Conservation (phyloP, 768 basidiomycete genomes). For the Hygrophoropsis aurantiaca region DNA sequence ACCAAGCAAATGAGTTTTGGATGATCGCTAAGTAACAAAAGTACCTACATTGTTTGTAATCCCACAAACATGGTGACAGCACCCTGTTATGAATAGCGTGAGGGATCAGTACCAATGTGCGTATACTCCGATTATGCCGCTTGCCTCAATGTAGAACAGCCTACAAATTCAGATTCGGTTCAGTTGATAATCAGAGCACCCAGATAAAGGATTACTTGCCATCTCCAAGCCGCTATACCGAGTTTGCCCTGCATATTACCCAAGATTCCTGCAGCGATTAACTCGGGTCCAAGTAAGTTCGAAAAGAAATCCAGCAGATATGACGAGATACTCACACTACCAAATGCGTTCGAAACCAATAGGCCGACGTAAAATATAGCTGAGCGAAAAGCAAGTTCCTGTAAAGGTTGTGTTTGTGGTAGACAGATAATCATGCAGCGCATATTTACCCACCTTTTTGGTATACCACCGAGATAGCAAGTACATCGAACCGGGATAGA, state of each 20-base stretch:
- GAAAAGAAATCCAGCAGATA: neutral
- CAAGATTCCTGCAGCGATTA: conserved; percentile 77
- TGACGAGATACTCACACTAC: conserved; percentile 43
- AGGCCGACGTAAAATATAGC: conserved; percentile 61
- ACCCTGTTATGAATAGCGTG: conserved; percentile 40
- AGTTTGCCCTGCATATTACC: conserved; percentile 64
- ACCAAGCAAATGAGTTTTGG: neutral
- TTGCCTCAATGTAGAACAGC: conserved; percentile 72
- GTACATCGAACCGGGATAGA: conserved; percentile 58
- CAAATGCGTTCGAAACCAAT: conserved; percentile 67
- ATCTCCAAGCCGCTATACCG: conserved; percentile 72
- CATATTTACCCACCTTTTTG: conserved; percentile 24
- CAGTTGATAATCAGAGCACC: neutral
- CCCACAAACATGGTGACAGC: conserved; percentile 62
- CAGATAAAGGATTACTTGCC: conserved; percentile 37
- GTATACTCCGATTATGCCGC: too few relatives aligned
- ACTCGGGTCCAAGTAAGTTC: conserved; percentile 26
- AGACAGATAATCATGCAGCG: neutral
- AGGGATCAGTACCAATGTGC: neutral
- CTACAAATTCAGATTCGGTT: conserved; percentile 26
- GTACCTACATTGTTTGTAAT: conserved; percentile 47
- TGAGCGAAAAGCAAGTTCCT: conserved; percentile 68
- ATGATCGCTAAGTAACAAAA: neutral
- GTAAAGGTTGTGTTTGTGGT: neutral
- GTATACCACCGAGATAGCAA: conserved; percentile 58